Base-by-base conservation (phyloP, 2,329 filamentous ascomycete species). In the Westerdykella sp. region DNA sequence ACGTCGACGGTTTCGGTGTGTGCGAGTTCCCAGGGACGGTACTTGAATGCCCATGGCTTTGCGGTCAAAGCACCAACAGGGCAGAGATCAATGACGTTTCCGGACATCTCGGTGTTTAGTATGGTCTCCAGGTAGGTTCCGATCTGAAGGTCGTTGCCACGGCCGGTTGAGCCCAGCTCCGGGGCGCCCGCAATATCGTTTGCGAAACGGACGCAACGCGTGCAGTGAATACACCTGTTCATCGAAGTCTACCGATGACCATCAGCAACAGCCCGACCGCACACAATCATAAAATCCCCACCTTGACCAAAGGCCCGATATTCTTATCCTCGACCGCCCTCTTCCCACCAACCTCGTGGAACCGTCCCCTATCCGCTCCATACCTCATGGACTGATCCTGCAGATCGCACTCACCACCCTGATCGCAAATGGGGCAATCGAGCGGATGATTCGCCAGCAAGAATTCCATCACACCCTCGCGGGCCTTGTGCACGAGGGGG, bases 371-470 rank as follows among this genome's bases (percentile, higher is more conserved):
- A 72, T 98, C 93, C 52, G 85, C 87, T 62, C 93, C 93, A 68
- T 98, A 98, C 70, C 93, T 81, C 91, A 98, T 97, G 43, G 91
- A 97, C 77, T 98, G 93, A 69, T 98, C 93, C 73, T 98, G 93
- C 48, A 98, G 81, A 76, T 98, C 93, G 72, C 93, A 98, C 71
- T 98, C 93, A 66, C 93, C 93, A 75, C 93, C 93, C 72, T 98
- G 93, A 71, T 98, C 93, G 75, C 93, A 98, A 67, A 98, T 88
- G 38, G 90, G 89, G 74, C 91, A 96, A 73, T 97, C 90, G 54
- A 96, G 79, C 39, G 90, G 90, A 69, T 97, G 90, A 70, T 97
- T 97, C 59, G 91, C 89, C 49, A 98, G 80, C 54, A 98, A 75
- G 62, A 98, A 98, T 68, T 98, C 93, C 93, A 97, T 98, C 40